phyloP scores from a whole-genome alignment of 202 grass and related monocot genomes.

The Zizania palustris region DNA sequence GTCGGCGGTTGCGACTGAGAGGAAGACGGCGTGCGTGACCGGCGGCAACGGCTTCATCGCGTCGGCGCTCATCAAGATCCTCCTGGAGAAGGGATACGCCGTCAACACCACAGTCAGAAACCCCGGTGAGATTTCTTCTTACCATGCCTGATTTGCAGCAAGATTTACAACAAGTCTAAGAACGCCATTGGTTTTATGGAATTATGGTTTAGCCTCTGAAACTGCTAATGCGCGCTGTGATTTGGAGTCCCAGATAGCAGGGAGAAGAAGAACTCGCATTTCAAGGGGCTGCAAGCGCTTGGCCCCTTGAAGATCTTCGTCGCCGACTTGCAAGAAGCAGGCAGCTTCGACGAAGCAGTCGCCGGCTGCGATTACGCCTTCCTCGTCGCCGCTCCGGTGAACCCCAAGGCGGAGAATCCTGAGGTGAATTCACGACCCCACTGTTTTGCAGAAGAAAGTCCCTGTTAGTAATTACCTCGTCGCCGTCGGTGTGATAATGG shows the following conservation, averaged over 20 bases:
- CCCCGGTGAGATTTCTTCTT: slow-evolving; percentile 40
- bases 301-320: slow-evolving; percentile 50
- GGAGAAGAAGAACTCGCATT: slow-evolving; percentile 42
- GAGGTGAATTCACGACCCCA: too few species aligned
- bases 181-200: too few species aligned
- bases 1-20: slow-evolving; percentile 2
- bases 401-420: slow-evolving; percentile 46
- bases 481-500: background rate
- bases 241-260: too few species aligned
- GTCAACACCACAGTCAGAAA: slow-evolving; percentile 75
- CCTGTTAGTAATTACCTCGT: background rate
- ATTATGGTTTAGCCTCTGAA: background rate
- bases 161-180: too few species aligned
- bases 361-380: slow-evolving; percentile 65
- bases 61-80: slow-evolving; percentile 60
- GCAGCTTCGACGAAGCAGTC: slow-evolving; percentile 73
- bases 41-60: slow-evolving; percentile 74
- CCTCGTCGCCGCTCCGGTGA: slow-evolving; percentile 73
- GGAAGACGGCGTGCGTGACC: slow-evolving; percentile 71
- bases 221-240: too few species aligned
- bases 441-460: too few species aligned
- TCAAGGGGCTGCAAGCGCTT: slow-evolving; percentile 47
- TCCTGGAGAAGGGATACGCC: slow-evolving; percentile 72
- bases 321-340: slow-evolving; percentile 56
- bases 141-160: too few species aligned